Evolutionary conservation across 23 red algal genomes (phyloP).

Genomic region (Gracilaria gracilis): DNA sequence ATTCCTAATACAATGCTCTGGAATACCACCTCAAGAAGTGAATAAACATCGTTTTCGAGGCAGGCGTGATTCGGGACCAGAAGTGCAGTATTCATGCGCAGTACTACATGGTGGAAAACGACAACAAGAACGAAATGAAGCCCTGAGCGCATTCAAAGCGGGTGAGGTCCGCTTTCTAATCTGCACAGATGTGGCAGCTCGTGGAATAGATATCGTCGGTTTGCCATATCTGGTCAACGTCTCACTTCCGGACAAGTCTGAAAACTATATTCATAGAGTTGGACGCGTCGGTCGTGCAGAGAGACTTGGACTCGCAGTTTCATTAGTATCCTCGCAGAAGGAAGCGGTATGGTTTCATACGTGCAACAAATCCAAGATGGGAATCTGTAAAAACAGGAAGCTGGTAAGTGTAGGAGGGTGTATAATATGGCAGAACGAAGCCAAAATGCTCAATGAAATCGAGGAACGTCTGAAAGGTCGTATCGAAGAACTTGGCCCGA

Average conservation of each 20-base stretch:
- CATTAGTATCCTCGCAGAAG: constrained; percentile 75
- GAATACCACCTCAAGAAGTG: constrained; percentile 28
- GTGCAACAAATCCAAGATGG: constrained; percentile 66
- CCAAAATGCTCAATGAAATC: constrained; percentile 79
- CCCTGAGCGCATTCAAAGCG: constrained; percentile 74
- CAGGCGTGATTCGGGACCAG: constrained; percentile 52
- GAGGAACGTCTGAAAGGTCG: constrained; percentile 70
- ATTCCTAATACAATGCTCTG: constrained; percentile 64
- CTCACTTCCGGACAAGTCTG: constrained; percentile 76
- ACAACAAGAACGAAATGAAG: constrained; percentile 67
- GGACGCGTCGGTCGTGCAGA: constrained; percentile 90
- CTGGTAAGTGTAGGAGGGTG: constrained; percentile 79
- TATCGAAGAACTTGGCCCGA: constrained; percentile 66
- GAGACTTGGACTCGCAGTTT: constrained; percentile 85
- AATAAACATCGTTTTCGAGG: constrained; percentile 44
- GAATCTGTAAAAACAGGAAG: constrained; percentile 81
- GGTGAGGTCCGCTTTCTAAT: constrained; percentile 86
- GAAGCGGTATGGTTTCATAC: constrained; percentile 94
- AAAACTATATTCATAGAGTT: constrained; percentile 95
- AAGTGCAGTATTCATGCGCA: constrained; percentile 72
- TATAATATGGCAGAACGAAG: constrained; percentile 89
- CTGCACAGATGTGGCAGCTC: constrained; percentile 95
- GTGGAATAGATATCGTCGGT: constrained; percentile 87
- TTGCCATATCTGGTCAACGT: constrained; percentile 91
- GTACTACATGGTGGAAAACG: constrained; percentile 81